Conservation (phyloP, 306 rosid species). For the Boehmeria nivea region DNA sequence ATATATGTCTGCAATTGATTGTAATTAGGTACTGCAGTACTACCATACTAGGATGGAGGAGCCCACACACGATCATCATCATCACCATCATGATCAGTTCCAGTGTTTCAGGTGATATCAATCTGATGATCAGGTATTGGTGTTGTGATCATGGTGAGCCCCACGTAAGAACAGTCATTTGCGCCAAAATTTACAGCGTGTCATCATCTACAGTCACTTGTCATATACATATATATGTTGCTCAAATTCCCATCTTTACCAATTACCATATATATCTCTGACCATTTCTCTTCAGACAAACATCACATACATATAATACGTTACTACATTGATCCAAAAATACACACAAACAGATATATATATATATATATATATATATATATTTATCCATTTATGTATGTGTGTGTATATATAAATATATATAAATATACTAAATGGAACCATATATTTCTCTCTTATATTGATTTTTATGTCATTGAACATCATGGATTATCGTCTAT, state of each 20-base stretch:
- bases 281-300: too few relatives aligned
- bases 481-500: too few relatives aligned
- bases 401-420: too few relatives aligned
- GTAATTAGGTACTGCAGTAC: not conserved
- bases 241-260: too few relatives aligned
- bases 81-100: not conserved
- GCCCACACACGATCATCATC: slow-evolving; percentile 19
- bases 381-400: too few relatives aligned
- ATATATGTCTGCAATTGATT: not conserved
- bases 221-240: not conserved
- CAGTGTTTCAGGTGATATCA: slow-evolving; percentile 18
- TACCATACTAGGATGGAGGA: slow-evolving; percentile 22
- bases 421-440: too few relatives aligned
- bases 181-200: not conserved
- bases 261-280: too few relatives aligned
- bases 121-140: not conserved
- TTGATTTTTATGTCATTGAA: too few relatives aligned
- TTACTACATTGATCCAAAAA: too few relatives aligned
- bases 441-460: too few relatives aligned
- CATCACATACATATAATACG: too few relatives aligned
- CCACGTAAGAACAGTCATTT: slow-evolving; percentile 11
- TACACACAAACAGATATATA: not conserved
- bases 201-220: not conserved
- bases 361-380: not conserved
- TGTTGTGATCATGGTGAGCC: slow-evolving; percentile 9